Percentiles rank a stretch among this genome's conserved stretches.
phyloP scores from a whole-genome alignment of 768 basidiomycete genomes.

The Floccularia luteovirens region DNA sequence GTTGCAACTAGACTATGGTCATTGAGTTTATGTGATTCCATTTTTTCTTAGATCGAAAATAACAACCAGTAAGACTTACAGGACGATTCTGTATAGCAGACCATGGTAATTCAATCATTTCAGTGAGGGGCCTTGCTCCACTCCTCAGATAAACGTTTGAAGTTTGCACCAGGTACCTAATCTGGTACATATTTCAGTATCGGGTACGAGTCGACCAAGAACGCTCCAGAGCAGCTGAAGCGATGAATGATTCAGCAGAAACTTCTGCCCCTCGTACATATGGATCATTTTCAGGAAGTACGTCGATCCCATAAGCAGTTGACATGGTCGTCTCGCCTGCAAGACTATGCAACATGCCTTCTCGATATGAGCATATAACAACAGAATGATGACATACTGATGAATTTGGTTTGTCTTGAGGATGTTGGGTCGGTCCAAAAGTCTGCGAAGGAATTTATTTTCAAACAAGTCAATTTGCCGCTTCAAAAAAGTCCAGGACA shows the following conservation, averaged over 20 bases:
- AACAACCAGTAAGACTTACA: slow-evolving; percentile 6
- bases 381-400: too few relatives aligned
- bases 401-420: too few relatives aligned
- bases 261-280: slow-evolving; percentile 26
- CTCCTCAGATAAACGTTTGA: slow-evolving; percentile 35
- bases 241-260: slow-evolving; percentile 18
- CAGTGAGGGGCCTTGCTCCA: slow-evolving; percentile 28
- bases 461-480: too few relatives aligned
- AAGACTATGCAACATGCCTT: slow-evolving; percentile 11
- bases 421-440: too few relatives aligned
- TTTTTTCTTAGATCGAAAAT: too few relatives aligned
- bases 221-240: slow-evolving; percentile 24
- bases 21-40: too few relatives aligned
- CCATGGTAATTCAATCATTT: slow-evolving; percentile 28
- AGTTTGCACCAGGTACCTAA: slow-evolving; percentile 52
- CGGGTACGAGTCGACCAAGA: slow-evolving; percentile 29
- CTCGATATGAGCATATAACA: slow-evolving; percentile 23
- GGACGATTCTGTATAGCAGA: slow-evolving; percentile 9
- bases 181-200: slow-evolving; percentile 31
- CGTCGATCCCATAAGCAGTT: slow-evolving; percentile 33
- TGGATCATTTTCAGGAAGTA: slow-evolving; percentile 26
- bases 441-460: too few relatives aligned
- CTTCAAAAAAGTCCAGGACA: too few relatives aligned
- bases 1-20: too few relatives aligned
- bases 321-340: slow-evolving; percentile 10